Base-by-base conservation (phyloP, 257 asterid genomes). In the Scutellaria barbata region DNA sequence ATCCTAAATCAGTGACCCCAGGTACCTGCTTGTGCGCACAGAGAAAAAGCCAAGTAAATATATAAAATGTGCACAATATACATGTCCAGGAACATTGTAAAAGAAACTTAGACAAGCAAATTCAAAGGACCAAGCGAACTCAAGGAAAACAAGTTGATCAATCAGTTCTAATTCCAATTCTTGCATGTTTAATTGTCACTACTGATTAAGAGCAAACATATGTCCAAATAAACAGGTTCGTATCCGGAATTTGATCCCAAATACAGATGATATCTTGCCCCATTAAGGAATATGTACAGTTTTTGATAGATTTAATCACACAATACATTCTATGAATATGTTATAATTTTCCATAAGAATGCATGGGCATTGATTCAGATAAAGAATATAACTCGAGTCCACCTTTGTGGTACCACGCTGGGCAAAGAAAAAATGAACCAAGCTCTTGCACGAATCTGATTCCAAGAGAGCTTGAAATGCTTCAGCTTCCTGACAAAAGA, bases 381-480 rank as follows among this genome's bases (percentile, higher is more conserved):
- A 57, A 33, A 55, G 13, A 47, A 54, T 17, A 57, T 10, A 76
- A 58, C 10, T 41, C 41, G 33, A 47, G 30, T 58, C 55, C 5
- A 95, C 99, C 99, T 77, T 89, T 25, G 93, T 82, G 48, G 99
- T 92, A 71, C 97, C 97, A 69, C 99, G 96, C 69, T 88, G 99
- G 66, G 99, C 87, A 80, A 95, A 90, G 94, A 95, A 95, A 78
- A 92, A 66, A 73, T 95, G 96, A 75, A 95, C 97, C 85, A 95
- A 85, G 79, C 97, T 86, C 92, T 78, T 92, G 90, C 97, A 88
- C 63, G 98, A 83, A 67, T 87, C 96, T 1, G 96, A 86, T 73
- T 78, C 84, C 60, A 95, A 69, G 45, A 95, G 94, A 64, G 70
- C 63, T 79, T 89, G 93, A 60, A 95, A 95, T 50, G 85, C 97